Percentiles rank a stretch among this genome's conserved stretches.
phyloP scores from a whole-genome alignment of 2,329 filamentous ascomycete genomes.

The Pestalotiopsis sp. region DNA sequence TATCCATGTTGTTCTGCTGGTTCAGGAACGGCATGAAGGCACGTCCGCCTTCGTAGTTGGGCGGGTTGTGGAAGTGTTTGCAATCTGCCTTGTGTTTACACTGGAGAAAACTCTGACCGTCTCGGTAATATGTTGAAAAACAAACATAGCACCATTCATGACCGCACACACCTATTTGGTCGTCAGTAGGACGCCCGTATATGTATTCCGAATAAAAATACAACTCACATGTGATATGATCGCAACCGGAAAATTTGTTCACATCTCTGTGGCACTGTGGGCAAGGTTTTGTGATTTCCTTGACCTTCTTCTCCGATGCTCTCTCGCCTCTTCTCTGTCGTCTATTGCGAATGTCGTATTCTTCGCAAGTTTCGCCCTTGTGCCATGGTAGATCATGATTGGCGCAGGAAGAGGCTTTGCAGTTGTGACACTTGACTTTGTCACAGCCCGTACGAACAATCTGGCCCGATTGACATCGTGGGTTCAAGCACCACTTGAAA shows the following conservation, averaged over 20 bases:
- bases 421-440: conserved; percentile 35
- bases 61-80: conserved; percentile 24
- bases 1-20: background rate
- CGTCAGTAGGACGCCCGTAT: background rate
- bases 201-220: too few species aligned
- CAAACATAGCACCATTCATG: conserved; percentile 46
- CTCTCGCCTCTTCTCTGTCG: conserved; percentile 31
- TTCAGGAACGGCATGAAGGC: conserved; percentile 22
- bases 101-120: conserved; percentile 29
- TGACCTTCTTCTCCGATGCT: conserved; percentile 36
- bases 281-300: conserved; percentile 36
- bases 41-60: conserved; percentile 27
- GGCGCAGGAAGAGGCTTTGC: conserved; percentile 35
- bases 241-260: conserved; percentile 40
- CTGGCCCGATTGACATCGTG: conserved; percentile 39
- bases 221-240: conserved; percentile 45
- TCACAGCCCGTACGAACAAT: conserved; percentile 34
- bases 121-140: conserved; percentile 30
- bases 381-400: conserved; percentile 41
- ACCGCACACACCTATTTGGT: conserved; percentile 33
- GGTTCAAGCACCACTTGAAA: conserved; percentile 42
- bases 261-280: conserved; percentile 38
- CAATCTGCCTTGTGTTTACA: conserved; percentile 36
- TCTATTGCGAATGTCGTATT: conserved; percentile 37
- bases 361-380: conserved; percentile 36